These are phyloP conservation scores for Rutstroemia sp. DNA, from an alignment of 2,329 filamentous ascomycete genomes.

Conservation along the genomic window DNA sequence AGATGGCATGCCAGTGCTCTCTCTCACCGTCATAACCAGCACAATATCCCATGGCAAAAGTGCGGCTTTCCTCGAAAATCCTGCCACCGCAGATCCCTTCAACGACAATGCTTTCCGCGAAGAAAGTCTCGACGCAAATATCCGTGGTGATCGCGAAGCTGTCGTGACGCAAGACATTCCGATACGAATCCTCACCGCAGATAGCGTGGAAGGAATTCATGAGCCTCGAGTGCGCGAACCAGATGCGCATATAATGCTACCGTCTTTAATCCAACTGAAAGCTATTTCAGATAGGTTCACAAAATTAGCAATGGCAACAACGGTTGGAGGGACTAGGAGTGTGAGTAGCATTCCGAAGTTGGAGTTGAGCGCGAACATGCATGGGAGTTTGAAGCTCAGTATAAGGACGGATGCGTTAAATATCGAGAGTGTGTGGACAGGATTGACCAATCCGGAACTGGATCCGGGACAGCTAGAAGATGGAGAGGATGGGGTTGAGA, in stretches of 20 bases:
- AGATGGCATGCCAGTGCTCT: constrained; percentile 76
- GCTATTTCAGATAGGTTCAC: constrained; percentile 94
- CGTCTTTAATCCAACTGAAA: constrained; percentile 81
- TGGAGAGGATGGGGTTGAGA: constrained; percentile 57
- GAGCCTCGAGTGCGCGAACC: constrained; percentile 86
- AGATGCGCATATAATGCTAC: constrained; percentile 88
- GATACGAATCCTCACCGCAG: constrained; percentile 78
- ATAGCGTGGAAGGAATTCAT: constrained; percentile 84
- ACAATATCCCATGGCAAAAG: constrained; percentile 46
- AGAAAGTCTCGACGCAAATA: constrained; percentile 44
- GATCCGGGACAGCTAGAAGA: constrained; percentile 67
- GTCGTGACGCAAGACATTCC: constrained; percentile 93
- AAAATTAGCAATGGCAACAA: constrained; percentile 58
- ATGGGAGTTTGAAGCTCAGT: constrained; percentile 73
- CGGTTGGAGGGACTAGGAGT: constrained; percentile 17
- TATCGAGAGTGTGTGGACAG: constrained; percentile 80
- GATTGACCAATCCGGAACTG: constrained; percentile 78
- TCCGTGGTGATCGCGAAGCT: constrained; percentile 71
- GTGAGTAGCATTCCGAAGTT: constrained; percentile 52
- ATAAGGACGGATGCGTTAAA: constrained; percentile 78
- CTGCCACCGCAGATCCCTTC: constrained; percentile 34
- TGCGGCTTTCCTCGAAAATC: constrained; percentile 26
- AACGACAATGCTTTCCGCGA: constrained; percentile 42
- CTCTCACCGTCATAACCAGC: constrained; percentile 79
- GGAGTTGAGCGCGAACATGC: constrained; percentile 89